Percentiles rank a stretch among this genome's conserved stretches.
Conservation (phyloP, 306 rosid species). For the Vicia sativa region DNA sequence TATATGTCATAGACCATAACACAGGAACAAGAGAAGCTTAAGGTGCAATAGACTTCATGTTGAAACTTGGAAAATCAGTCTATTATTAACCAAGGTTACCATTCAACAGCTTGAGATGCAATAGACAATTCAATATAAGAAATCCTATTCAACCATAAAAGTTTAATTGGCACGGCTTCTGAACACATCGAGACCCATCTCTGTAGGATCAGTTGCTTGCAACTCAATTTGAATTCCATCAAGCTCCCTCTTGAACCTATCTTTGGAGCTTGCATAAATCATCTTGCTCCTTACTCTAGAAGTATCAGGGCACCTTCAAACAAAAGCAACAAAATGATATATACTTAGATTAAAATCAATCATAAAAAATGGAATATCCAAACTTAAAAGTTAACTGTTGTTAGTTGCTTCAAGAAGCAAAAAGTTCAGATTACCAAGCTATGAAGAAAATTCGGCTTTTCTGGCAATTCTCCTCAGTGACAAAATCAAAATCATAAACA, state of each 20-base stretch:
- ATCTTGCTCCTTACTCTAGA: slow-evolving; percentile 89
- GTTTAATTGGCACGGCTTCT: slow-evolving; percentile 69
- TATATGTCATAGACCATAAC: slow-evolving; percentile 54
- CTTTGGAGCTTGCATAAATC: slow-evolving; percentile 93
- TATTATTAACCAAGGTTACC: slow-evolving; percentile 50
- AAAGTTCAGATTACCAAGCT: slow-evolving; percentile 59
- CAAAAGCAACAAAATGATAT: slow-evolving; percentile 31
- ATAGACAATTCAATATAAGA: slow-evolving; percentile 44
- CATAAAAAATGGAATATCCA: neutral
- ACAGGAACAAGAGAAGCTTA: slow-evolving; percentile 39
- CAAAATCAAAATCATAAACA: slow-evolving; percentile 80
- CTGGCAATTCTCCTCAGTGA: slow-evolving; percentile 72
- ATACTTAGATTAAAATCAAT: neutral
- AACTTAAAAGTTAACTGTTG: neutral
- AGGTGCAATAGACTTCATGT: slow-evolving; percentile 46
- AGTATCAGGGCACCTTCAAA: slow-evolving; percentile 77
- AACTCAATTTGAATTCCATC: slow-evolving; percentile 85
- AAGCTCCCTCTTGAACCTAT: slow-evolving; percentile 92
- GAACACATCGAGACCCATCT: slow-evolving; percentile 80
- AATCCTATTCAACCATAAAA: slow-evolving; percentile 25
- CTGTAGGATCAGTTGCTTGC: slow-evolving; percentile 89
- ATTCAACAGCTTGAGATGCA: slow-evolving; percentile 42
- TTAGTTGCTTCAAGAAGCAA: slow-evolving; percentile 32
- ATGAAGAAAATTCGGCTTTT: slow-evolving; percentile 84
- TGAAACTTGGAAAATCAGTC: slow-evolving; percentile 51